Conservation (phyloP, 2,329 filamentous ascomycete species). For the Gremmenia infestans region DNA sequence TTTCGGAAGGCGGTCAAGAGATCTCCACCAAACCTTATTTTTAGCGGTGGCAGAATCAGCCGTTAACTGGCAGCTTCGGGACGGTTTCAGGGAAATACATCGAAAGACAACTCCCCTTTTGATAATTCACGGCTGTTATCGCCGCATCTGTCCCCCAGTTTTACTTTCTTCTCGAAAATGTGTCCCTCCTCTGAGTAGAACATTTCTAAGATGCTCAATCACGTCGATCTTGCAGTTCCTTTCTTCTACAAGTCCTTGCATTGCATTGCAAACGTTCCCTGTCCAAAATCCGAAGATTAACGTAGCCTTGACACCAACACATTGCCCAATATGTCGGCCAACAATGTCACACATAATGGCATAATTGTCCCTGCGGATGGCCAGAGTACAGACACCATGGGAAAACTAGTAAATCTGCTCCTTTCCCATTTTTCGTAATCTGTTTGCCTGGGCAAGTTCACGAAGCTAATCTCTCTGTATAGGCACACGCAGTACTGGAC, state of each 20-base stretch:
- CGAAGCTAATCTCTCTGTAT: slow-evolving; percentile 15
- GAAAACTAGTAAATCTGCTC: slow-evolving; percentile 49
- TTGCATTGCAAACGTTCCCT: slow-evolving; percentile 20
- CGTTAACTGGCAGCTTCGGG: slow-evolving; percentile 8
- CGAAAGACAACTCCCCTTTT: too few species aligned
- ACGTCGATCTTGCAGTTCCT: slow-evolving; percentile 14
- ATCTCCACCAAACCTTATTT: slow-evolving; percentile 13
- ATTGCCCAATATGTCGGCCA: slow-evolving; percentile 23
- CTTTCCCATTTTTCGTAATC: slow-evolving; percentile 10
- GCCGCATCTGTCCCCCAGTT: background rate
- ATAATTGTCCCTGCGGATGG: slow-evolving; percentile 49
- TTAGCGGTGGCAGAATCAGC: slow-evolving; percentile 4
- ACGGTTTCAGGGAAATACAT: slow-evolving; percentile 21
- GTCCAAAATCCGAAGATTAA: slow-evolving; percentile 12
- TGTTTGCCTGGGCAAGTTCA: slow-evolving; percentile 11
- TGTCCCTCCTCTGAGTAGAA: background rate
- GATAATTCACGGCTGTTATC: background rate
- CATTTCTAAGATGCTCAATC: slow-evolving; percentile 17
- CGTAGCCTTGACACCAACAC: slow-evolving; percentile 8
- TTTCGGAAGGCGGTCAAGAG: background rate
- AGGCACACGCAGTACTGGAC: slow-evolving; percentile 65
- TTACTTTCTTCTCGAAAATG: slow-evolving; percentile 4
- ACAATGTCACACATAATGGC: slow-evolving; percentile 34
- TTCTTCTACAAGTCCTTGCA: slow-evolving; percentile 13
- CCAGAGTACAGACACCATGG: slow-evolving; percentile 40